A percentile compares a stretch with the other conserved stretches of the same genome.
Evolutionary conservation across 139 green algal species (phyloP).

Genomic region (Picochlorum sp.): DNA sequence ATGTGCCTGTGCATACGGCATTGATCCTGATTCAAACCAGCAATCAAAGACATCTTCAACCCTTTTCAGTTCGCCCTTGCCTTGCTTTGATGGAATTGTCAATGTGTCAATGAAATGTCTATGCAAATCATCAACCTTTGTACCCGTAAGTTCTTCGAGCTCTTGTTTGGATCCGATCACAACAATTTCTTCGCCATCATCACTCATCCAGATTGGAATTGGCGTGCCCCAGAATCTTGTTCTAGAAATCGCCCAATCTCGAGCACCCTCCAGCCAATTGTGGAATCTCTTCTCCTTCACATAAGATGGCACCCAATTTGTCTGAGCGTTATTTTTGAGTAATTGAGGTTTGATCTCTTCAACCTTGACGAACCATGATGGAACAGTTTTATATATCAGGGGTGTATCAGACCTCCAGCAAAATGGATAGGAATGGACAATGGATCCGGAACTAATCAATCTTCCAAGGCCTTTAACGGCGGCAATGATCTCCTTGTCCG

Average conservation of each 20-base stretch:
- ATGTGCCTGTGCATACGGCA: constrained; percentile 96
- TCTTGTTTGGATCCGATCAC: constrained; percentile 80
- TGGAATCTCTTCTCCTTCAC: constrained; percentile 98
- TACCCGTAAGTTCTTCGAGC: constrained; percentile 78
- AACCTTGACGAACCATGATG: constrained; percentile 92
- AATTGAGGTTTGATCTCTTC: constrained; percentile 82
- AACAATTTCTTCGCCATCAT: constrained; percentile 82
- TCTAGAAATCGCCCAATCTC: constrained; percentile 81
- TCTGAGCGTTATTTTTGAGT: constrained; percentile 82
- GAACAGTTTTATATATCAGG: constrained; percentile 87
- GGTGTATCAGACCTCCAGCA: constrained; percentile 98
- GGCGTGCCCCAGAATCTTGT: constrained; percentile 97
- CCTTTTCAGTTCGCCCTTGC: constrained; percentile 60
- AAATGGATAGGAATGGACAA: constrained; percentile 91
- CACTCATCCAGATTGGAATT: constrained; percentile 85
- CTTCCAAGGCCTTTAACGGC: constrained; percentile 66
- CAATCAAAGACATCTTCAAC: constrained; percentile 99
- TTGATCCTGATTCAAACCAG: constrained; percentile 96
- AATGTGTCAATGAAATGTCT: constrained; percentile 97
- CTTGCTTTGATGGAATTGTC: constrained; percentile 79
- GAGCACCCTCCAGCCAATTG: constrained; percentile 95
- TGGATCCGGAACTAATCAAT: constrained; percentile 61
- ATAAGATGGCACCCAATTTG: constrained; percentile 90
- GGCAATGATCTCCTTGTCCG: constrained; percentile 92
- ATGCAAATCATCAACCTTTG: constrained; percentile 90